Conservation (phyloP, 2,329 filamentous ascomycete genomes). For the Macrophomina phaseolina region DNA sequence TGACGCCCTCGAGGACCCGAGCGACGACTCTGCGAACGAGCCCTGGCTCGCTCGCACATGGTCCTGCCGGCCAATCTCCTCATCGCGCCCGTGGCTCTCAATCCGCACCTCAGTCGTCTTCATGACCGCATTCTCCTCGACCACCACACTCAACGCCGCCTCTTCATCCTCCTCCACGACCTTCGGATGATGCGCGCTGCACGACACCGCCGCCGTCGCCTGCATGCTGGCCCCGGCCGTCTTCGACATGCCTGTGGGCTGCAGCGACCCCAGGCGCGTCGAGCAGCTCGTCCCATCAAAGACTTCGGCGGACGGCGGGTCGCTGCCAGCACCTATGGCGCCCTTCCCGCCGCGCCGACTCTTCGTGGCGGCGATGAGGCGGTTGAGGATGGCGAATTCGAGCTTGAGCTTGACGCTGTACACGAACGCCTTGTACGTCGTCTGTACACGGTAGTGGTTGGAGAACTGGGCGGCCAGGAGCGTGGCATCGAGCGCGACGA, state of each 20-base stretch:
- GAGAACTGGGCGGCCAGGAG: constrained; percentile 35
- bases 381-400: constrained; percentile 58
- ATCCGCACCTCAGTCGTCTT: constrained; percentile 4
- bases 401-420: constrained; percentile 55
- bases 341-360: not conserved
- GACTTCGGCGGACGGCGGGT: not conserved
- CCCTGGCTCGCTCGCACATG: not conserved
- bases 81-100: not conserved
- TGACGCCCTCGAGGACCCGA: not conserved
- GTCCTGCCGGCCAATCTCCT: not conserved
- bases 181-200: not conserved
- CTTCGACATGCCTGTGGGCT: not conserved
- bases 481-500: constrained; percentile 45
- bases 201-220: constrained; percentile 2
- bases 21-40: not conserved
- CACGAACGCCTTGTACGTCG: constrained; percentile 45
- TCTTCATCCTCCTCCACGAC: not conserved
- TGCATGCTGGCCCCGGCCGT: not conserved
- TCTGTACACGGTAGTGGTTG: constrained; percentile 43
- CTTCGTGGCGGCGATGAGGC: constrained; percentile 1
- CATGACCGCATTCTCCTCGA: not conserved
- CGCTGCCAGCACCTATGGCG: not conserved
- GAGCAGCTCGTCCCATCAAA: not conserved
- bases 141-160: not conserved
- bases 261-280: not conserved